phyloP scores from a whole-genome alignment of 257 asterid genomes.

The Catharanthus roseus region DNA sequence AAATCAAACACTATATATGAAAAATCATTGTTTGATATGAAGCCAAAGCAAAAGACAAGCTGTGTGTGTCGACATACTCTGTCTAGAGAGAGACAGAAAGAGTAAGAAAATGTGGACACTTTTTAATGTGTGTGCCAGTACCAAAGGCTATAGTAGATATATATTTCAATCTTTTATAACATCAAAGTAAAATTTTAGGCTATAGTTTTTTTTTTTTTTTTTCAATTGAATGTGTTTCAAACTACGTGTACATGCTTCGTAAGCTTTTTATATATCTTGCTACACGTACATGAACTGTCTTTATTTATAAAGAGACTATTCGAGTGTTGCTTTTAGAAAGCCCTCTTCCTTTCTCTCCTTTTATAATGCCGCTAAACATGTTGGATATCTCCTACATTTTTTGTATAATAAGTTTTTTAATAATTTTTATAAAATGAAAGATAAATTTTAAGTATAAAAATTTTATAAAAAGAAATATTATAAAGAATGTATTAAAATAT shows the following conservation, averaged over 20 bases:
- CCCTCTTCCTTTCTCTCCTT: background rate
- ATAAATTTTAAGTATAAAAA: too few species aligned
- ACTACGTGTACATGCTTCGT: background rate
- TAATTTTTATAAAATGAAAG: background rate
- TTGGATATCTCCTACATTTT: too few species aligned
- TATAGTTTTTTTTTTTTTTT: background rate
- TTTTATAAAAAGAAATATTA: too few species aligned
- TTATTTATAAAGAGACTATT: background rate
- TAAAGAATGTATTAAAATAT: too few species aligned
- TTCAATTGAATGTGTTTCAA: background rate
- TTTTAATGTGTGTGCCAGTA: conserved; percentile 1
- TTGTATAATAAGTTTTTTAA: too few species aligned
- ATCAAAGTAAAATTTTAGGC: background rate
- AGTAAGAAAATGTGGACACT: background rate
- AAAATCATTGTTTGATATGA: conserved; percentile 2
- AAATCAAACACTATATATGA: background rate
- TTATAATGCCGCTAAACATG: too few species aligned
- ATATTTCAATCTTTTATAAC: too few species aligned
- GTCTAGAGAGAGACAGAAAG: background rate
- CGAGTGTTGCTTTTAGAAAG: background rate
- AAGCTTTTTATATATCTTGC: background rate
- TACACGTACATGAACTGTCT: background rate
- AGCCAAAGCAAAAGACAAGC: conserved; percentile 10
- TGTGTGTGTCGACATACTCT: conserved; percentile 7
- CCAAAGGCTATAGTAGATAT: background rate